A percentile compares a stretch with the other conserved stretches of the same genome.
These are phyloP conservation scores for Phialophora macrospora DNA, from an alignment of 2,329 filamentous ascomycete genomes.

Conservation along the genomic window DNA sequence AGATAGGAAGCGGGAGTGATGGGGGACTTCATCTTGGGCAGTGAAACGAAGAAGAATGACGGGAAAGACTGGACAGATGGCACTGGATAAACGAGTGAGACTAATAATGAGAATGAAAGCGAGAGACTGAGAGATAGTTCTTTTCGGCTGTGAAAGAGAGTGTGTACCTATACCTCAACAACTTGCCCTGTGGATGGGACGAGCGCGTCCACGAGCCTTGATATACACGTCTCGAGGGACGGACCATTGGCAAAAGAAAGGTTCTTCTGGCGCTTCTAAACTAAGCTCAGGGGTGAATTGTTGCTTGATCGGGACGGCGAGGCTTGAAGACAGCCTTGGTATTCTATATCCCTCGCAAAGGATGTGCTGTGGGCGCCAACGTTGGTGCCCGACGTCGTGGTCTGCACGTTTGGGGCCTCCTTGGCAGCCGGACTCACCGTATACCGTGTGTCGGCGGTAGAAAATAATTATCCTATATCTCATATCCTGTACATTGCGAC, in stretches of 20 bases:
- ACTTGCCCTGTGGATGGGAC: not conserved
- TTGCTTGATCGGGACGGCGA: constrained; percentile 2
- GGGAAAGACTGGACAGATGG: not conserved
- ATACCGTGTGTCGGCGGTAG: no score
- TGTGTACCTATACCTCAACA: not conserved
- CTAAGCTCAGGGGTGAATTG: constrained; percentile 2
- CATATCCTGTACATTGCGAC: no score
- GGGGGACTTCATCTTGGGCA: not conserved
- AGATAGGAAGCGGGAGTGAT: not conserved
- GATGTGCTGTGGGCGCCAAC: not conserved
- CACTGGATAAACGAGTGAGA: not conserved
- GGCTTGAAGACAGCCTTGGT: constrained; percentile 4
- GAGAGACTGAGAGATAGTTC: not conserved
- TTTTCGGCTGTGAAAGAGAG: not conserved
- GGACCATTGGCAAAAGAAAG: no score
- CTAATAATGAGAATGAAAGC: not conserved
- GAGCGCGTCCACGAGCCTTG: not conserved
- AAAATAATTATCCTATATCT: no score
- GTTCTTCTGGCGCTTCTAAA: not conserved
- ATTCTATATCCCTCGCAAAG: not conserved
- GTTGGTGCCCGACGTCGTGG: not conserved
- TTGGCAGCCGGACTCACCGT: constrained; percentile 2
- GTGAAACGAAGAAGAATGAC: not conserved
- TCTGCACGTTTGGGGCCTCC: not conserved
- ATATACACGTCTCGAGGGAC: not conserved